Base-by-base conservation (phyloP, 352 stramenopile species). In the Aphanomyces euteiches region DNA sequence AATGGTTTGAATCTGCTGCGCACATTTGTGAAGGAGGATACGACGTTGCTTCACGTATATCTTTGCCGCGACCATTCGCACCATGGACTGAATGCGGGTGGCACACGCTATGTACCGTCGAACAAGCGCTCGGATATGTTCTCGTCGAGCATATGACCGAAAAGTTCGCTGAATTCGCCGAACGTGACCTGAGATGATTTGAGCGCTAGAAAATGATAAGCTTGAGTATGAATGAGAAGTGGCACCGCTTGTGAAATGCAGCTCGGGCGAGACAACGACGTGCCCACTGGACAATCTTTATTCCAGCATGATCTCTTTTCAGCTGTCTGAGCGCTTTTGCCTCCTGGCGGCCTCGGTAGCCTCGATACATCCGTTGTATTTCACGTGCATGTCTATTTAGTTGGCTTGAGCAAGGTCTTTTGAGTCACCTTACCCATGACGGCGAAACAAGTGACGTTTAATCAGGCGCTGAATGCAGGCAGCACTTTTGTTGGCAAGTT, bases 81-180 rank as follows among this genome's bases (percentile, higher is more conserved):
- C 76, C 5, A 64, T 45, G 15, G 64, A 53, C 60, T 70, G 64
- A 7, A 70, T 70, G 15, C 37, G 34, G 19, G 40, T 70, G 37
- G 40, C 64, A n/a, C 21, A 28, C 36, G 6, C 47, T 10, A 41
- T 12, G 48, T 47, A n/a, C 34, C 15, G 13, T 7, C 8, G 8
- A 17, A 61, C 45, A 37, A 61, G 36, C 39, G 8, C 8, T 5
- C 64, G 64, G 19, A 70, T 21, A 4, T 48, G 4, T 40, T 59
- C 19, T 0, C 81, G 76, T 0, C 77, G 78, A 3, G 68, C 47
- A 53, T 76, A 81, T 0, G 80, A 81, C 7, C 82, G 78, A 73
- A 78, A 88, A 0, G 83, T 71, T 0, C 79, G 82, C 50, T 92
- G 82, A 53, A 90, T 89, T 8, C 67, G 58, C 17, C 77, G 53